Evolutionary conservation across 1,139 yeast species (phyloP).

Genomic region (Geotrichum klebahnii): DNA sequence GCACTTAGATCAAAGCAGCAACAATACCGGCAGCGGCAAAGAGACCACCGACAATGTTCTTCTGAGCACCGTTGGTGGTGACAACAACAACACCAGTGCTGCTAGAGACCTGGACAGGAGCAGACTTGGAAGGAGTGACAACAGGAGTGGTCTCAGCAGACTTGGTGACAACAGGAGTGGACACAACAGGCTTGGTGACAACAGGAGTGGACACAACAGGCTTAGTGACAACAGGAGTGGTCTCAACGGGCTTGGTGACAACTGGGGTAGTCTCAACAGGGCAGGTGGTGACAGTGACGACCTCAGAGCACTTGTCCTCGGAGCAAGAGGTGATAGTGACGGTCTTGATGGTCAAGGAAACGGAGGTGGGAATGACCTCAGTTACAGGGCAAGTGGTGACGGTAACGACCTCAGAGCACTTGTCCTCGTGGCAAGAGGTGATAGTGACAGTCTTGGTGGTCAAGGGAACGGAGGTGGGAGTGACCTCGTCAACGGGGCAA

Average conservation of each 20-base stretch:
- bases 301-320: constrained; percentile 2
- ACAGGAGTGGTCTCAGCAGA: neutral
- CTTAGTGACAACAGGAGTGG: neutral
- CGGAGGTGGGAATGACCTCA: constrained; percentile 1
- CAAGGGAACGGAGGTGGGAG: constrained; percentile 4
- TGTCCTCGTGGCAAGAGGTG: constrained; percentile 2
- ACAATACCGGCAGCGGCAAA: constrained; percentile 4
- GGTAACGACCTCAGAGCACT: constrained; percentile 8
- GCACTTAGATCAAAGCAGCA: constrained; percentile 2
- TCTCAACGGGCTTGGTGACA: constrained; percentile 4
- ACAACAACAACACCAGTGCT: neutral
- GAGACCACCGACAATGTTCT: constrained; percentile 1
- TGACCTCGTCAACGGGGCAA: too few species aligned
- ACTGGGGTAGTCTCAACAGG: constrained; percentile 9
- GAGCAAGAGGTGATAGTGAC: constrained; percentile 6
- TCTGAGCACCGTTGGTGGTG: constrained; percentile 3
- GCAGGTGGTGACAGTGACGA: constrained; percentile 18
- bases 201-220: constrained; percentile 3
- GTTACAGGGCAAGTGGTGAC: constrained; percentile 19
- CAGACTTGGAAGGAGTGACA: neutral
- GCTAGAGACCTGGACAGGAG: too few species aligned
- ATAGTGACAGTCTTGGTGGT: constrained; percentile 6
- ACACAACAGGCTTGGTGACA: constrained; percentile 3
- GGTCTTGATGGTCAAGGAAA: constrained; percentile 5
- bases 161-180: constrained; percentile 8